Conservation (phyloP, 2,329 filamentous ascomycete species). For the Daldinia eschscholtzii region DNA sequence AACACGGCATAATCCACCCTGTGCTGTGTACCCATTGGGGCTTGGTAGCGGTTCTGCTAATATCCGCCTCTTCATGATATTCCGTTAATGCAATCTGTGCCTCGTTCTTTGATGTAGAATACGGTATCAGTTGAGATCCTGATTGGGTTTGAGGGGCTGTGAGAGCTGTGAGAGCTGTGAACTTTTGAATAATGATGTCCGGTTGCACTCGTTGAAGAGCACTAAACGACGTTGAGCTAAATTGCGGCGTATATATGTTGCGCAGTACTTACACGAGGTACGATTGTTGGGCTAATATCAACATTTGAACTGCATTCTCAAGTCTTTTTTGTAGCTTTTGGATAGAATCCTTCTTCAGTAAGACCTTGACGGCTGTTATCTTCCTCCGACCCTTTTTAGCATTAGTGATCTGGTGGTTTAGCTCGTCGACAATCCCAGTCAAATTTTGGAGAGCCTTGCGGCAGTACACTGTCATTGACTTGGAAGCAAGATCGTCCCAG, state of each 20-base stretch:
- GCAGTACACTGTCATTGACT: constrained; percentile 40
- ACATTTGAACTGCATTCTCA: constrained; percentile 42
- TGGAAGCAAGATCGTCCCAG: constrained; percentile 36
- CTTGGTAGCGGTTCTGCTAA: no score
- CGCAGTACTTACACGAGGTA: constrained; percentile 42
- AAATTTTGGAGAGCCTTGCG: constrained; percentile 43
- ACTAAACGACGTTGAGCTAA: constrained; percentile 27
- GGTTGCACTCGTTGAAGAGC: constrained; percentile 41
- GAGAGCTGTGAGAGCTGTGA: constrained; percentile 22
- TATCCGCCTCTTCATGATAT: background rate
- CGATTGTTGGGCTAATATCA: constrained; percentile 41
- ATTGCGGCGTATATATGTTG: background rate
- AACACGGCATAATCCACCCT: background rate
- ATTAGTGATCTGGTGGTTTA: constrained; percentile 34
- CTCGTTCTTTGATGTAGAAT: background rate
- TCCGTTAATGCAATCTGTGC: background rate
- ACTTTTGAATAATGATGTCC: constrained; percentile 41
- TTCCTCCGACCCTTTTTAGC: constrained; percentile 15
- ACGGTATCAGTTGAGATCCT: background rate
- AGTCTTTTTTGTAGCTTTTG: constrained; percentile 40
- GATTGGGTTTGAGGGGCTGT: background rate
- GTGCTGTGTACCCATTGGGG: background rate
- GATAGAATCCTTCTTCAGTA: constrained; percentile 45
- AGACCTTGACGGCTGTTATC: constrained; percentile 26
- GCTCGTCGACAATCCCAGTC: constrained; percentile 38